Conservation (phyloP, 163 green algal species). For the Scenedesmus sp. region DNA sequence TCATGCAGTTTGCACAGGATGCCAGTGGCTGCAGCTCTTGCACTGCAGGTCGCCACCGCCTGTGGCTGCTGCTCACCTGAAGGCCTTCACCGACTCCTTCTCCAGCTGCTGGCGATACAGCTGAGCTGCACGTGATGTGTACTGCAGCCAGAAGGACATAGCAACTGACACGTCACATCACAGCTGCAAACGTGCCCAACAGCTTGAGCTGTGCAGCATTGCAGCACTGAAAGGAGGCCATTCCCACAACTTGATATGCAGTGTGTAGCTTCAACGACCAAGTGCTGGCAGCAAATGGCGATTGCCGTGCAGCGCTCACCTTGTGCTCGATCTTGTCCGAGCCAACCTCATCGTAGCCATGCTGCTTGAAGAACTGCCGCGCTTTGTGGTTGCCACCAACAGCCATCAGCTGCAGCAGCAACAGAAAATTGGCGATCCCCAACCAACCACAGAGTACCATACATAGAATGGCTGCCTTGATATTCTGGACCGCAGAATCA, state of each 20-base stretch:
- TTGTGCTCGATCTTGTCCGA: slow-evolving; percentile 97
- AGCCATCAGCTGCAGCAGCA: slow-evolving; percentile 84
- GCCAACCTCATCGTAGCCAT: slow-evolving; percentile 94
- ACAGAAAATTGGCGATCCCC: no score
- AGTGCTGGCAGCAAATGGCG: neutral
- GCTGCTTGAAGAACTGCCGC: slow-evolving; percentile 98
- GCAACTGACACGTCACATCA: no score
- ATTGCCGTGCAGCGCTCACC: slow-evolving; percentile 51
- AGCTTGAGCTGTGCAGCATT: neutral
- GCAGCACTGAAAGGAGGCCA: neutral
- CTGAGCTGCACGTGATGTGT: slow-evolving; percentile 94
- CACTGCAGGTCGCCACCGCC: neutral
- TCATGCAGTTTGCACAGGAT: neutral
- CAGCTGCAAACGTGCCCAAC: neutral
- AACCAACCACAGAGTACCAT: no score
- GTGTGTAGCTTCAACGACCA: neutral
- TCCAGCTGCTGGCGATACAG: slow-evolving; percentile 93
- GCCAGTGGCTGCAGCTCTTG: neutral
- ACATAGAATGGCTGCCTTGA: neutral
- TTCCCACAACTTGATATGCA: neutral
- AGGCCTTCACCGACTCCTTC: slow-evolving; percentile 88
- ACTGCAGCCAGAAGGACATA: slow-evolving; percentile 74
- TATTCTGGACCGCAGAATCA: neutral
- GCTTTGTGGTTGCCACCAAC: slow-evolving; percentile 94
- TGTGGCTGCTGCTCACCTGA: slow-evolving; percentile 16